phyloP scores from a whole-genome alignment of 2,329 filamentous ascomycete genomes.

The Sclerotinia trifoliorum region DNA sequence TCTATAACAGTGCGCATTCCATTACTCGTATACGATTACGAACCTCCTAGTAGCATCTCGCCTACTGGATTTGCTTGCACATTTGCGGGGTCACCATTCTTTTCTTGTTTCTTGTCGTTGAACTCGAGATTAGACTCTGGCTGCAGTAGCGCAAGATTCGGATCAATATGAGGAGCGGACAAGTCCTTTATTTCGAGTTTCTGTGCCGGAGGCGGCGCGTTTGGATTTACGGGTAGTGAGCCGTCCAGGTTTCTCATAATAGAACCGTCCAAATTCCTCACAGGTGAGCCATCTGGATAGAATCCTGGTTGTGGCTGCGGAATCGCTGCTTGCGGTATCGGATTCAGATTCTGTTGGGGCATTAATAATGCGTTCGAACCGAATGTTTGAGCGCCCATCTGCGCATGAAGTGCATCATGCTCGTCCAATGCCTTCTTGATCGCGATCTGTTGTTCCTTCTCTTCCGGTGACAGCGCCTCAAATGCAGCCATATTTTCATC shows the following conservation, averaged over 20 bases:
- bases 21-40: neutral
- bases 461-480: conserved; percentile 56
- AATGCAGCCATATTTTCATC: conserved; percentile 63
- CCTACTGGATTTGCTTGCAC: neutral
- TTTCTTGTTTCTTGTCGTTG: neutral
- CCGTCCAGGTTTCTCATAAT: conserved; percentile 9
- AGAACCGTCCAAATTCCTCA: conserved; percentile 7
- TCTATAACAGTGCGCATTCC: neutral
- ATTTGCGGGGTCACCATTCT: neutral
- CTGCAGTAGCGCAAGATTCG: neutral
- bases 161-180: neutral
- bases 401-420: conserved; percentile 24
- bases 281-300: conserved; percentile 2
- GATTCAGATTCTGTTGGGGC: conserved; percentile 10
- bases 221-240: conserved; percentile 10
- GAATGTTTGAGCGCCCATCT: conserved; percentile 15
- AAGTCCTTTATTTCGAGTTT: conserved; percentile 9
- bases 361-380: neutral
- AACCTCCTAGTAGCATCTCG: neutral
- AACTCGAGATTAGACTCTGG: neutral
- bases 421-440: conserved; percentile 30
- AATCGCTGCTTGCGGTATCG: neutral
- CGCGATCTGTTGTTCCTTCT: conserved; percentile 50
- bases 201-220: neutral
- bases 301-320: conserved; percentile 8